Evolutionary conservation across 495 filamentous ascomycete species (phyloP), one percentile per base, ranked within the genome.

Genomic region (Xylaria venustula): DNA sequence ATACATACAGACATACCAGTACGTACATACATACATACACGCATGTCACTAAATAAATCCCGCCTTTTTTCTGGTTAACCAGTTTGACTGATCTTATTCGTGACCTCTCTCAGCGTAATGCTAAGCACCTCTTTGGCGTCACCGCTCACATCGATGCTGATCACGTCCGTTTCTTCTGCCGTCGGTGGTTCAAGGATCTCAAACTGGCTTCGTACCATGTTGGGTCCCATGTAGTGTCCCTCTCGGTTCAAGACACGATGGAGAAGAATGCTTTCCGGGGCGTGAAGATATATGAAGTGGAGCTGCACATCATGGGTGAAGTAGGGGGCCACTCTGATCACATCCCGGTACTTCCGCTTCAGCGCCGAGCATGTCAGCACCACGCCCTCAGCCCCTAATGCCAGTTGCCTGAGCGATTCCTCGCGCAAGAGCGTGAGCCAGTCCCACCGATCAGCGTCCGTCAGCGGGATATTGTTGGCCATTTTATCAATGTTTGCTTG

Each of bases 291-390:
- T 63, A 98, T 85, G 72, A 98, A 99, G 72, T 97, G 93, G 48
- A 97, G 88, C 48, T 84, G 84, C 41, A 96, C 85, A 58, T 85
- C 82, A 49, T 89, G 87, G 62, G 88, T 81, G 70, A 80, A 83
- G 77, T 96, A 92, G 15, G 89, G 83, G 2, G 93, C 94, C 8
- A 94, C 85, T 51, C 95, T 88, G 74, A 99, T 92, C 45, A 97
- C 93, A 72, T 99, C 93, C 63, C 95, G 90, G 80, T 99, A 99
- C 77, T 93, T 95, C 69, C 89, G 89, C 80, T 98, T 98, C 51
- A 99, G 82, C 4, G 93, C 94, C 14, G 91, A 96, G 82, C 95
- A 99, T 49, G 95, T 96, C 55, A 99, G 82, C 20, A 99, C 90
- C 25, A 97, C 96, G 51, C 93, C 95, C 34, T 85, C 77, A 30